Base-by-base conservation (phyloP, 345 rosid species). In the Hypericum perforatum region DNA sequence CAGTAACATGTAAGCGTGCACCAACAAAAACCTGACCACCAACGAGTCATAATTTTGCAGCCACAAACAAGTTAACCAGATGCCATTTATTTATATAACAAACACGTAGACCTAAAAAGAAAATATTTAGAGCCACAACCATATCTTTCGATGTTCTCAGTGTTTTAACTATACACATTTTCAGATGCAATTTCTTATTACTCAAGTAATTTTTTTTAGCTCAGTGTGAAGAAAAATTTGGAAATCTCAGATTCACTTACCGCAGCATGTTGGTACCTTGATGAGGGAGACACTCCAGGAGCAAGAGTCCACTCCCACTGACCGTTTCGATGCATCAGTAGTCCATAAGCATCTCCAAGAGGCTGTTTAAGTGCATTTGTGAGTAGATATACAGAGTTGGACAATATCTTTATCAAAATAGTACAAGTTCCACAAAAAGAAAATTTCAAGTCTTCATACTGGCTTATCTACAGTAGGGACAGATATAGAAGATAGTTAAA, bases 221-320 rank as follows among this genome's bases (percentile, higher is more conserved):
- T 1, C 32, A 4, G 32, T 22, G 32, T 22, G 32, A 4, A 22
- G 32, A 22, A 22, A 22, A 22, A 22, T 22, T 22, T 22, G 32
- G 32, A 22, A 22, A 22, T 22, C 32, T 22, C 32, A 4, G 32
- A 22, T 22, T 44, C 58, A 69, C 88, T 83, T 71, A 92, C 98
- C 73, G 94, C 91, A 11, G 85, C 89, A 63, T 92, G 98, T 67
- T 92, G 84, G 70, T 88, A 92, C 67, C 98, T 82, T 59, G 95
- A 81, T 49, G 98, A 92, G 77, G 98, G 94, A 74, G 95, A 77
- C 56, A 82, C 97, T 15, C 98, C 98, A 62, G 98, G 98, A 50
- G 98, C 97, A 65, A 83, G 87, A 63, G 97, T 88, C 98, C 98
- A 92, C 67, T 92, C 98, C 98, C 98, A 92, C 59, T 92, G 94